phyloP scores from a whole-genome alignment of 2,329 filamentous ascomycete species.

The Corniculantispora saksenae region DNA sequence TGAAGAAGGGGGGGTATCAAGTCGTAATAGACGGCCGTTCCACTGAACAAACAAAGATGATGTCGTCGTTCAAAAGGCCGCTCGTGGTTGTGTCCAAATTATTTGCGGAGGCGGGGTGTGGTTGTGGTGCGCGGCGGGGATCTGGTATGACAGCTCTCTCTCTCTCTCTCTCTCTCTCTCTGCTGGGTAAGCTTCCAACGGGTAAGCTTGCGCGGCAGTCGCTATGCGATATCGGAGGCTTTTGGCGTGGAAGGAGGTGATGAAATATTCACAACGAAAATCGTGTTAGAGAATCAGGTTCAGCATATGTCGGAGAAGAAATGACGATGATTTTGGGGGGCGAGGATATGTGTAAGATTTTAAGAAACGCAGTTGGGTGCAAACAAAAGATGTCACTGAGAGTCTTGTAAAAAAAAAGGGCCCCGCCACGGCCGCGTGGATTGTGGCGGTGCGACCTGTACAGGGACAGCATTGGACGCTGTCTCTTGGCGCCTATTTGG shows the following conservation, averaged over 20 bases:
- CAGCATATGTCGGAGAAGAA: not conserved
- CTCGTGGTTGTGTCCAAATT: not conserved
- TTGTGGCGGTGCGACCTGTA: conserved; percentile 27
- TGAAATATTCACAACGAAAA: not conserved
- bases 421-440: conserved; percentile 25
- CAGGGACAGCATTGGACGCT: not conserved
- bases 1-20: not conserved
- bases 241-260: not conserved
- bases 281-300: too few relatives aligned
- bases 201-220: not conserved
- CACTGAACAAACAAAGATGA: not conserved
- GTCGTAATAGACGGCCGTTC: not conserved
- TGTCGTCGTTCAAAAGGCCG: conserved; percentile 1
- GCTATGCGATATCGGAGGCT: not conserved
- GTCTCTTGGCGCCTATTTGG: not conserved
- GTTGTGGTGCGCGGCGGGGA: not conserved
- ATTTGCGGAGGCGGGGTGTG: conserved; percentile 13
- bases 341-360: not conserved
- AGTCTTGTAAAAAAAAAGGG: not conserved
- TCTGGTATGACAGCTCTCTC: not conserved
- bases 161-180: too few relatives aligned
- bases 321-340: not conserved
- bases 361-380: not conserved
- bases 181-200: not conserved
- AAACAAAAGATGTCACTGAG: conserved; percentile 4